Base-by-base conservation (phyloP, 108 stramenopile species). In the Chaetoceros tenuissimus region DNA sequence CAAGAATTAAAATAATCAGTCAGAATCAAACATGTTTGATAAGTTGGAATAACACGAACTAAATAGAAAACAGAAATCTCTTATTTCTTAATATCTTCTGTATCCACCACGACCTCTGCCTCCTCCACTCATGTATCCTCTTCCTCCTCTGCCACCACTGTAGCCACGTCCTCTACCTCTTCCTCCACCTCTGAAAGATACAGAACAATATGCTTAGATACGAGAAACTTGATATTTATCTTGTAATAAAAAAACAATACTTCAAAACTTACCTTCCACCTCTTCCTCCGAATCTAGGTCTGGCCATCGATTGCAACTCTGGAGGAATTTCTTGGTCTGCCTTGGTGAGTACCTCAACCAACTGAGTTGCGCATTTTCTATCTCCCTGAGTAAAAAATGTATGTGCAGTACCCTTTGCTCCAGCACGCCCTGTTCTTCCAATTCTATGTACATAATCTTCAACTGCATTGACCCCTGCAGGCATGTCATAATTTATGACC, bases 401-500 rank as follows among this genome's bases (percentile, higher is more conserved):
- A 57, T 86, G 75, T 10, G 96, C 92, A 7, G 68, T 57, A 7
- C 96, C 96, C 73, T 91, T 97, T 3, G 87, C 87, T 20, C 96
- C 96, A 13, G 96, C 96, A 44, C 96, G 77, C 28, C 94, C 94
- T n/a, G 94, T 94, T 31, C 94, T 69, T 17, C 94, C 96, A 64
- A 97, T 97, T 34, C 98, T 84, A 65, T 96, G 95, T 22, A 94
- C 79, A 68, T 94, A 94, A 69, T 94, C 92, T 65, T 94, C 92
- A 0, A 87, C 92, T 2, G 78, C 92, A 60, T 87, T 88, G 20
- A 81, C 77, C 49, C 92, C 92, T 0, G 68, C 71, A 8, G 97
- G 96, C 87, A 98, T 96, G 68, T 96, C 94, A 66, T 84, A 99
- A 71, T 98, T 98, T 57, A 99, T 85, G 40, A 99, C 98, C 8